Evolutionary conservation across 352 stramenopile genomes (phyloP), one percentile per base, ranked within the genome.

Genomic region (Pythium angustatum): DNA sequence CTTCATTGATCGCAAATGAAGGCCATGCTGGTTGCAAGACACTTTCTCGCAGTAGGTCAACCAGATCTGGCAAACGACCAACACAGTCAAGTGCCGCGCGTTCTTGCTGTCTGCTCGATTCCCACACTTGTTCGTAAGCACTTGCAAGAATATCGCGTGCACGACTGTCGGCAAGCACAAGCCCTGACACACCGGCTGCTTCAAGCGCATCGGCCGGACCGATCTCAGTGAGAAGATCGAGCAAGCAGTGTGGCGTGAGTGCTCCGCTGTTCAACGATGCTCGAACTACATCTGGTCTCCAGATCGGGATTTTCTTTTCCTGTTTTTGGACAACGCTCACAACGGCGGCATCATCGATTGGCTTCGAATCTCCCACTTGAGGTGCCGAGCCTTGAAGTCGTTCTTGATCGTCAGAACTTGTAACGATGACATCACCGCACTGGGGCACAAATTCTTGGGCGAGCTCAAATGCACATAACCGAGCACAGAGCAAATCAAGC

Each of bases 401-500:
- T n/a, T 64, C 41, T 14, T 17, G 5, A 17, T 2, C 44, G 19
- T 54, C 43, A 19, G 43, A 11, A 14, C 21, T 49, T 21, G 56
- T 66, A 48, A 91, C 71, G 21, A 93, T 62, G 43, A 91, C 63
- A 62, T 92, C 77, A 14, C 83, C 72, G 59, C 75, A 88, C 9
- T 74, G 65, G 17, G 87, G 87, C 11, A 94, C 84, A 65, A 96
- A 96, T 2, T 68, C 67, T 64, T 91, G 83, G 0, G 78, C 79
- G 61, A 94, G 73, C 71, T 96, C 87, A 33, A 83, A 84, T 21
- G 91, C 66, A 7, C 85, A 66, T 8, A 96, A 64, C 34, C 87
- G 76, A 62, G 84, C 82, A 59, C 87, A 96, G 26, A 96, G 72
- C 24, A 96, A 54, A 44, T 96, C 87, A 24, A 96, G 68, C 58